Conservation (phyloP, 1,139 yeast species). For the Saccharomyces hybrid region DNA sequence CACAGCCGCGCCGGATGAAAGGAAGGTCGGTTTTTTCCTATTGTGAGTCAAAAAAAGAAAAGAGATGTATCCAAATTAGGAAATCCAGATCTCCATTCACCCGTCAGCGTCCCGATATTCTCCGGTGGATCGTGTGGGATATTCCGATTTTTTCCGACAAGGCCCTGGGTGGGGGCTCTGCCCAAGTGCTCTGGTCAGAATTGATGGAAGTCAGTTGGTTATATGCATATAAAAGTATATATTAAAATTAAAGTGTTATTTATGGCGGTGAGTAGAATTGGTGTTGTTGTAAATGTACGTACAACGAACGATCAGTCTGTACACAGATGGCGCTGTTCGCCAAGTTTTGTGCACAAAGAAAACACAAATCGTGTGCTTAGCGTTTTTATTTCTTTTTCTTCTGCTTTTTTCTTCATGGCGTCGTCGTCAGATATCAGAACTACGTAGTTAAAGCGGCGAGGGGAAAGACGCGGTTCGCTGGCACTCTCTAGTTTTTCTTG, state of each 20-base stretch:
- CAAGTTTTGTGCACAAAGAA: conserved; percentile 27
- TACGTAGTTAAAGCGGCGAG: conserved; percentile 44
- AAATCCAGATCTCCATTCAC: background rate
- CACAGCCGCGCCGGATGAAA: conserved; percentile 1
- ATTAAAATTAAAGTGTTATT: background rate
- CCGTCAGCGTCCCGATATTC: background rate
- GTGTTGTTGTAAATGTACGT: background rate
- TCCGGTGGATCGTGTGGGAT: background rate
- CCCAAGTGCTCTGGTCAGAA: background rate
- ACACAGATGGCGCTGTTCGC: conserved; percentile 21
- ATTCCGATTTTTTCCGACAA: background rate
- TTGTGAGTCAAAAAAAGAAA: background rate
- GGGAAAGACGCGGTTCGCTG: conserved; percentile 2
- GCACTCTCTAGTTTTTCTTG: conserved; percentile 23
- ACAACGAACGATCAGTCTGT: conserved; percentile 17
- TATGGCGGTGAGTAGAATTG: background rate
- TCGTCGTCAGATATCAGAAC: conserved; percentile 66
- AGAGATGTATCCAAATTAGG: background rate
- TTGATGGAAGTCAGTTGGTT: background rate
- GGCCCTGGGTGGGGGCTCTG: background rate
- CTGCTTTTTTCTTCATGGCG: conserved; percentile 61
- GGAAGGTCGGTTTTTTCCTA: background rate
- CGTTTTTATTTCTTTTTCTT: conserved; percentile 45
- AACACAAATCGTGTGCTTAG: conserved; percentile 31
- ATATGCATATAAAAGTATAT: conserved; percentile 1